Evolutionary conservation across 768 basidiomycete genomes (phyloP), one percentile per base, ranked within the genome.

Genomic region (Panaeolus cyanescens): DNA sequence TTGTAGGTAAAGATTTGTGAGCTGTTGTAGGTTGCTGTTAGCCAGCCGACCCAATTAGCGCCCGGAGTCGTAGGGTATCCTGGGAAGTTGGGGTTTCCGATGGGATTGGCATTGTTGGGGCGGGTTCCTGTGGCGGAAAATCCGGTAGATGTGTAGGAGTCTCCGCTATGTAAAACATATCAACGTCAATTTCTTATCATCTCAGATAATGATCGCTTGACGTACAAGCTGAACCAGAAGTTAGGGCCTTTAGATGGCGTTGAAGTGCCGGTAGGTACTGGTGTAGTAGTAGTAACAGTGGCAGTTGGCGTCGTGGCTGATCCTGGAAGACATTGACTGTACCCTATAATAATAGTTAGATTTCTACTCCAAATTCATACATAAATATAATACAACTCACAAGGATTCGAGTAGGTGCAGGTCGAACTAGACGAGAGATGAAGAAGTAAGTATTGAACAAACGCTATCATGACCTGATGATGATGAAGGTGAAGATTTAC

Each of bases 161-260:
- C 84, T 8, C 85, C 85, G 64, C 84, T 85, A 36, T 12, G 20
- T n/a, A 31, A 33, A 33, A 40, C 22, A 25, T 37, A 9, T 32
- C 30, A 32, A n/a, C 22, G 7, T 30, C 19, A 31, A 32, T 10
- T 17, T 19, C 30, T 32, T 13, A n/a, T n/a, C n/a, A n/a, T 28
- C 20, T 12, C 22, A 59, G 32, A 33, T 8, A 56, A 25, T 28
- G 20, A 53, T 5, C 8, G 30, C n/a, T 32, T 1, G 36, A 15
- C 80, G 60, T 65, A 85, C 83, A 85, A 86, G 70, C 81, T 82
- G 67, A 86, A 87, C 85, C 85, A 86, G 68, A 78, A 84, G 61
- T 81, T 81, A 1, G 71, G 72, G 10, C 45, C 45, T 5, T 28
- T 2, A 1, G 45, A 50, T 7, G 45, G n/a, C n/a, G 45, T 13